phyloP scores from a whole-genome alignment of 2,329 filamentous ascomycete genomes.

The Penicillium sp. region DNA sequence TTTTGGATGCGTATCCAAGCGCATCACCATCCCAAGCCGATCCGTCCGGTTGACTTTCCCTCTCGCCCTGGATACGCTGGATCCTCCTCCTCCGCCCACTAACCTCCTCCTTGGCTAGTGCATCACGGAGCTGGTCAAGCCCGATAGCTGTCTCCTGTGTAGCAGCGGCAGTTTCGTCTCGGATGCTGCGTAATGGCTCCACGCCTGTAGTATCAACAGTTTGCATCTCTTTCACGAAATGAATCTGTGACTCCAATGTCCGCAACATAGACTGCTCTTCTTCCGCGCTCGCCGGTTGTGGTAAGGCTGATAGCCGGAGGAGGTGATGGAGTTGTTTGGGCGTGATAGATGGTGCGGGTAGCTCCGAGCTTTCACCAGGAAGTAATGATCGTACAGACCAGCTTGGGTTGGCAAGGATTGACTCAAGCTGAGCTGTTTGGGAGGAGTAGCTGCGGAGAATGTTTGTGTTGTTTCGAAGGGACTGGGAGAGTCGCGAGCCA shows the following conservation, averaged over 20 bases:
- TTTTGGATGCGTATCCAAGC: slow-evolving; percentile 64
- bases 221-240: slow-evolving; percentile 87
- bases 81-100: slow-evolving; percentile 50
- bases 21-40: slow-evolving; percentile 69
- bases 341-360: slow-evolving; percentile 51
- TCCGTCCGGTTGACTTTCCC: slow-evolving; percentile 39
- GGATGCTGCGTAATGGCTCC: slow-evolving; percentile 72
- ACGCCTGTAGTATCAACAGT: slow-evolving; percentile 72
- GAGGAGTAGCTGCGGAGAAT: slow-evolving; percentile 24
- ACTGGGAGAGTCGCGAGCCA: slow-evolving; percentile 15
- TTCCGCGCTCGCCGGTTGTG: slow-evolving; percentile 61
- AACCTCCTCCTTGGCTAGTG: slow-evolving; percentile 41
- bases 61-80: slow-evolving; percentile 35
- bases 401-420: slow-evolving; percentile 66
- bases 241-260: slow-evolving; percentile 77
- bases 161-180: slow-evolving; percentile 62
- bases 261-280: slow-evolving; percentile 71
- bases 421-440: slow-evolving; percentile 31
- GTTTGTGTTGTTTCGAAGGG: slow-evolving; percentile 7
- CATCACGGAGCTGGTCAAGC: slow-evolving; percentile 36
- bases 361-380: slow-evolving; percentile 43
- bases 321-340: slow-evolving; percentile 75
- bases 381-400: slow-evolving; percentile 84
- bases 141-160: slow-evolving; percentile 42
- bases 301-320: slow-evolving; percentile 84